phyloP scores from a whole-genome alignment of 2,329 filamentous ascomycete species.

The Stromatinia cepivora region DNA sequence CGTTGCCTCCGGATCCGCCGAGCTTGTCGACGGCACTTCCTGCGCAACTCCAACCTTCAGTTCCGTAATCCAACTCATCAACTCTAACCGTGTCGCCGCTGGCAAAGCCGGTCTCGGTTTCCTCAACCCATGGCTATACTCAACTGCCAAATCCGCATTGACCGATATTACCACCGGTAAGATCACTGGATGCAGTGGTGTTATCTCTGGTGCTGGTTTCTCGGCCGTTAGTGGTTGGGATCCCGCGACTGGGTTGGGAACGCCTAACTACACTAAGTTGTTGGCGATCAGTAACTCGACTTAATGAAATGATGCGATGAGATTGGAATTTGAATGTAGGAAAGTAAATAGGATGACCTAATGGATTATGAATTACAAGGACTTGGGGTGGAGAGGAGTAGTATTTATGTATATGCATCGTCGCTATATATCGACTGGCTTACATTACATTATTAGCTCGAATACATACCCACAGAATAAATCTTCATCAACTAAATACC shows the following conservation, averaged over 20 bases:
- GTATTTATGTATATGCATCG: background rate
- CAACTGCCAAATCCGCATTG: constrained; percentile 42
- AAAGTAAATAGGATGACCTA: background rate
- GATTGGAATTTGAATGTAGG: background rate
- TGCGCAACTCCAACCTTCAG: constrained; percentile 58
- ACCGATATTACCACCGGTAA: constrained; percentile 46
- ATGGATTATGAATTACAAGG: constrained; percentile 9
- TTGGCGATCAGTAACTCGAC: constrained; percentile 28
- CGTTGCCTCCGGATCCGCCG: constrained; percentile 41
- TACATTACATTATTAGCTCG: background rate
- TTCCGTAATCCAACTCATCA: constrained; percentile 60
- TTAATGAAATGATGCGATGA: background rate
- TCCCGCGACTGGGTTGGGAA: constrained; percentile 50
- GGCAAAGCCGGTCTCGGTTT: constrained; percentile 49
- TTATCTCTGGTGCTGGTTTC: constrained; percentile 26
- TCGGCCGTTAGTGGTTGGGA: constrained; percentile 44
- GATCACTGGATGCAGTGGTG: constrained; percentile 43
- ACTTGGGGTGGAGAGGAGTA: background rate
- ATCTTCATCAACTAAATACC: background rate
- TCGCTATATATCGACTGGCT: background rate
- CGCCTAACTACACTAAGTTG: constrained; percentile 41
- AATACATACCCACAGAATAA: background rate
- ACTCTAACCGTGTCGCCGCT: constrained; percentile 57
- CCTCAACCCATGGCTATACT: constrained; percentile 49
- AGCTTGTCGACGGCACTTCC: constrained; percentile 51